Percentiles rank a stretch among this genome's conserved stretches.
These are phyloP conservation scores for Sordaria brevicollis DNA, from an alignment of 495 filamentous ascomycete genomes.

Conservation along the genomic window DNA sequence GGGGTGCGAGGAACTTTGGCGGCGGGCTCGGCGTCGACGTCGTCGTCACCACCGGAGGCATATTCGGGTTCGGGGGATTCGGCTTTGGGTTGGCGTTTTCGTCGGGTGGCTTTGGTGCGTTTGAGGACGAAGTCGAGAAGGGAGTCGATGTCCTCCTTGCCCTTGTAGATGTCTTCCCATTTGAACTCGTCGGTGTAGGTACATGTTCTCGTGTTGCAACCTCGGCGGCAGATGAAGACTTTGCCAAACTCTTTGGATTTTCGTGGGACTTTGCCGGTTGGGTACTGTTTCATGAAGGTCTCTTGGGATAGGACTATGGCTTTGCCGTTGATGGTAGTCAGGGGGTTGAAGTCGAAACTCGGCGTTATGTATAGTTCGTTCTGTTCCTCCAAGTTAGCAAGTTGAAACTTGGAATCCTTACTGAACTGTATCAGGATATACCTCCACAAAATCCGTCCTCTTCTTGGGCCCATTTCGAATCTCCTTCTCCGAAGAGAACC, in stretches of 20 bases:
- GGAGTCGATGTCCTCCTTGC: constrained; percentile 48
- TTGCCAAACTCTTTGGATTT: constrained; percentile 72
- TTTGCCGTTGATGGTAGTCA: constrained; percentile 86
- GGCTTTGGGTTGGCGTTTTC: constrained; percentile 27
- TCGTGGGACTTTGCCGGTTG: constrained; percentile 63
- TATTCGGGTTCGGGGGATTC: constrained; percentile 38
- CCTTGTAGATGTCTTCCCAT: constrained; percentile 77
- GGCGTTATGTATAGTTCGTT: constrained; percentile 91
- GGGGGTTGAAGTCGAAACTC: constrained; percentile 70
- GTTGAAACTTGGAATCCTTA: not conserved
- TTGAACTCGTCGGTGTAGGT: constrained; percentile 87
- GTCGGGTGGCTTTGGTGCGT: constrained; percentile 63
- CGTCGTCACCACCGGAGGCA: constrained; percentile 25
- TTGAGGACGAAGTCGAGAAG: constrained; percentile 56
- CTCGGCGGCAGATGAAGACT: constrained; percentile 81
- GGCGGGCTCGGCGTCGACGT: constrained; percentile 36
- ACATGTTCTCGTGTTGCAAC: constrained; percentile 75
- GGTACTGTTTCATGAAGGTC: constrained; percentile 56
- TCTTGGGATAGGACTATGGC: constrained; percentile 66
- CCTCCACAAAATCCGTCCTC: constrained; percentile 65
- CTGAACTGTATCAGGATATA: constrained; percentile 15
- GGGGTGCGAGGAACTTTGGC: constrained; percentile 22
- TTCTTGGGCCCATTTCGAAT: constrained; percentile 76
- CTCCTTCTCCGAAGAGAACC: constrained; percentile 88
- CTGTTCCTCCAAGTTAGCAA: constrained; percentile 15